These are phyloP conservation scores for Acmispon strigosus DNA, from an alignment of 306 rosid genomes.

Conservation along the genomic window DNA sequence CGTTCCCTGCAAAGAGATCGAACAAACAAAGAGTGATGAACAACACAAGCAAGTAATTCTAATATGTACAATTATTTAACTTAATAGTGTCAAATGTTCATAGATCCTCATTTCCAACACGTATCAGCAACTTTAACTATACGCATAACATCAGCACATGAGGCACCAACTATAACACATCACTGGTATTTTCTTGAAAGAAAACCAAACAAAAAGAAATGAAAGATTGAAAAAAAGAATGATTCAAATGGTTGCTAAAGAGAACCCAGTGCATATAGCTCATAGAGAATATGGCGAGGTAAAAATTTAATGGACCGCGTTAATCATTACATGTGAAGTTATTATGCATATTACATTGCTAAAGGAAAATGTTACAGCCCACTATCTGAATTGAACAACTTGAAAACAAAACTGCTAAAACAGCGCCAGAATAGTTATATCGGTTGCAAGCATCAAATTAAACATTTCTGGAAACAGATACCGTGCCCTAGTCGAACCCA, in stretches of 20 bases:
- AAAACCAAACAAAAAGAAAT: neutral
- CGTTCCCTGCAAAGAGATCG: conserved; percentile 50
- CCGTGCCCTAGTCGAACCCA: neutral
- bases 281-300: neutral
- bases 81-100: neutral
- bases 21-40: conserved; percentile 11
- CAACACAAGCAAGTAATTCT: neutral
- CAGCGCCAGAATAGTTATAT: neutral
- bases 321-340: neutral
- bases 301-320: neutral
- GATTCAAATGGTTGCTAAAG: neutral
- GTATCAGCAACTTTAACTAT: neutral
- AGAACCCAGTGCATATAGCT: neutral
- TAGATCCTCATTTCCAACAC: neutral
- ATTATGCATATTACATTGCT: conserved; percentile 3
- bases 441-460: conserved; percentile 9
- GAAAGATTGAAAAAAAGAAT: neutral
- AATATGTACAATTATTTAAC: neutral
- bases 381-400: conserved; percentile 1
- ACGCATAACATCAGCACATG: neutral
- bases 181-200: neutral
- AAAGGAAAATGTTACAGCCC: neutral
- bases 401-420: neutral
- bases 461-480: neutral
- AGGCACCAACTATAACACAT: neutral